These are phyloP conservation scores for Emericellopsis atlantica DNA, from an alignment of 2,329 filamentous ascomycete species.

Conservation along the genomic window DNA sequence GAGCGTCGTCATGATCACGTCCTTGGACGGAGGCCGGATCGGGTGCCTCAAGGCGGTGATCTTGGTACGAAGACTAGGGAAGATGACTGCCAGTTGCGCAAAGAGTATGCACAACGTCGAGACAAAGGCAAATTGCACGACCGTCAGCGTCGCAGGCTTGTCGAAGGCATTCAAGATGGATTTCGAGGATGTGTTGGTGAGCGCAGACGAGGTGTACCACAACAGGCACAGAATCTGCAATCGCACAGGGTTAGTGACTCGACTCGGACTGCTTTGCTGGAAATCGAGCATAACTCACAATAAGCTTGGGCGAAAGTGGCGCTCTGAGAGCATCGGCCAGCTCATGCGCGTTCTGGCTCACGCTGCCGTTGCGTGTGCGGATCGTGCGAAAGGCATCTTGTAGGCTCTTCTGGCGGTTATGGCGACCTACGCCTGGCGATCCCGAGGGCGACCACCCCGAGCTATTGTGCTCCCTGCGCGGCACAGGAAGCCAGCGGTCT, in stretches of 20 bases:
- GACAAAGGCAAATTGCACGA: slow-evolving; percentile 90
- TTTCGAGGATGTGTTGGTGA: slow-evolving; percentile 97
- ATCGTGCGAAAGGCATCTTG: slow-evolving; percentile 80
- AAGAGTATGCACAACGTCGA: slow-evolving; percentile 75
- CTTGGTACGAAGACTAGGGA: slow-evolving; percentile 55
- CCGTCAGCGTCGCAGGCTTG: slow-evolving; percentile 81
- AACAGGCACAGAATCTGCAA: slow-evolving; percentile 68
- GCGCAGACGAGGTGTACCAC: slow-evolving; percentile 91
- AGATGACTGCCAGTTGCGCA: slow-evolving; percentile 60
- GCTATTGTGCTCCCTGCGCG: slow-evolving; percentile 5
- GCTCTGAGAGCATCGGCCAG: slow-evolving; percentile 83
- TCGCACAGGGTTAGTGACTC: slow-evolving; percentile 8
- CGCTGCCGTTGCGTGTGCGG: slow-evolving; percentile 66
- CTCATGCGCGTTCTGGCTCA: slow-evolving; percentile 87
- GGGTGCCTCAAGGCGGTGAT: slow-evolving; percentile 75
- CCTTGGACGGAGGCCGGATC: slow-evolving; percentile 66
- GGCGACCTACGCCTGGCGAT: slow-evolving; percentile 22
- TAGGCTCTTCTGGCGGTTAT: slow-evolving; percentile 73
- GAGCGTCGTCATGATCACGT: slow-evolving; percentile 78
- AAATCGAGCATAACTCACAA: slow-evolving; percentile 42
- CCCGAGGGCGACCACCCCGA: neutral
- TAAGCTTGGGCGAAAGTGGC: slow-evolving; percentile 75
- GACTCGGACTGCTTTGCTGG: neutral
- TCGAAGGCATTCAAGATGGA: slow-evolving; percentile 86
- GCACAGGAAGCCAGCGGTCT: slow-evolving; percentile 6